Evolutionary conservation across 768 basidiomycete genomes (phyloP), one percentile per base, ranked within the genome.

Genomic region (Boletus vinaceobasis): DNA sequence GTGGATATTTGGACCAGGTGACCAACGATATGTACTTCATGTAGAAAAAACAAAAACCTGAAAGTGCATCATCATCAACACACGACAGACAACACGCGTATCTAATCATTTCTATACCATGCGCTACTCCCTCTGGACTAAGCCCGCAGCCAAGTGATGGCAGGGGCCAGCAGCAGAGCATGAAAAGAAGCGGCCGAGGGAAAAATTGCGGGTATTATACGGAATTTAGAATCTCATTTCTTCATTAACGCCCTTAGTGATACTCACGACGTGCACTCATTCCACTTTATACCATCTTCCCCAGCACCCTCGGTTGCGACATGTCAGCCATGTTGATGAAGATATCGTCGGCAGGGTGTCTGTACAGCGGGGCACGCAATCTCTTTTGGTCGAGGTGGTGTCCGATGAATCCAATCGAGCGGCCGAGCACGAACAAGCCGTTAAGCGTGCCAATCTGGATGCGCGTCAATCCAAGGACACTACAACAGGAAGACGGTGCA

Each of bases 351-450:
- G 93, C 90, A 58, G 93, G 93, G 75, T 91, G 92, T 61, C 94
- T 87, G 84, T 98, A 96, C 50, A 98, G 79, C 42, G 92, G 91
- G 36, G 92, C 92, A 58, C 88, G 85, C 69, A 96, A 84, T 62
- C 93, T 83, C 82, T 94, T 95, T 82, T 98, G 96, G 78, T 98
- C 96, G 46, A 94, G 85, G 70, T 91, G 91, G 77, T 92, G 93
- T 38, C 93, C 93, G 65, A 96, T 93, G 83, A 98, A 97, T 61
- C 95, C 96, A 71, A 97, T 97, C 72, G 90, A 93, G 61, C 96
- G 91, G 44, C 96, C 96, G 51, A 98, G 86, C 43, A 99, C 96
- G 76, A 98, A 98, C 55, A 99, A 80, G 54, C 95, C 96, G 69
- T 98, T 98, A 53, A 99, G 82, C 4, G 90, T 90, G 50, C 93